These are phyloP conservation scores for Amanita molliuscula DNA, from an alignment of 768 basidiomycete genomes.

Conservation along the genomic window DNA sequence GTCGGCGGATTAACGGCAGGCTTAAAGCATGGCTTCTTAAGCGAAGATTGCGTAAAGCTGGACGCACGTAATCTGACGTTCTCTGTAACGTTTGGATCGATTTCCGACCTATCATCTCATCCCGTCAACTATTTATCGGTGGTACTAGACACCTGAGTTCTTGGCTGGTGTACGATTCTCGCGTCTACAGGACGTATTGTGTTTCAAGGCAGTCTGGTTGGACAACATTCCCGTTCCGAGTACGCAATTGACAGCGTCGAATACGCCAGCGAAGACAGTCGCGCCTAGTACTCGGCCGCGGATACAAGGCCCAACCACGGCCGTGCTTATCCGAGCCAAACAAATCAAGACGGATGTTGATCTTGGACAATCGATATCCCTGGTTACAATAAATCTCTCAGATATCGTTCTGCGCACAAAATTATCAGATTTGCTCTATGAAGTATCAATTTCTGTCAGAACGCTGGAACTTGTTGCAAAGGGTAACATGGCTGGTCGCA, in stretches of 20 bases:
- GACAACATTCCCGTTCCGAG: constrained; percentile 77
- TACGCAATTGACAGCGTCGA: constrained; percentile 20
- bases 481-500: constrained; percentile 62
- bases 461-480: constrained; percentile 58
- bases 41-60: constrained; percentile 72
- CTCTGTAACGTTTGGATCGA: constrained; percentile 58
- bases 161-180: constrained; percentile 73
- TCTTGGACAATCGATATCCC: constrained; percentile 79
- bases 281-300: constrained; percentile 8
- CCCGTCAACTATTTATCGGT: constrained; percentile 53
- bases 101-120: constrained; percentile 23
- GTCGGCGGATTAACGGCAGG: constrained; percentile 76
- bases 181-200: constrained; percentile 83
- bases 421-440: constrained; percentile 48
- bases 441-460: constrained; percentile 55
- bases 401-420: constrained; percentile 57
- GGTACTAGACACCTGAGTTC: constrained; percentile 78
- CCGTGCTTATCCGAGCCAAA: constrained; percentile 61
- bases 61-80: constrained; percentile 78
- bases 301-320: constrained; percentile 43
- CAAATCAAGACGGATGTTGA: constrained; percentile 68
- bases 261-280: constrained; percentile 11
- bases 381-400: constrained; percentile 52
- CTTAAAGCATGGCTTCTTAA: constrained; percentile 77
- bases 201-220: constrained; percentile 93